Evolutionary conservation across 345 rosid genomes (phyloP), one percentile per base, ranked within the genome.

Genomic region (Hypericum perforatum): DNA sequence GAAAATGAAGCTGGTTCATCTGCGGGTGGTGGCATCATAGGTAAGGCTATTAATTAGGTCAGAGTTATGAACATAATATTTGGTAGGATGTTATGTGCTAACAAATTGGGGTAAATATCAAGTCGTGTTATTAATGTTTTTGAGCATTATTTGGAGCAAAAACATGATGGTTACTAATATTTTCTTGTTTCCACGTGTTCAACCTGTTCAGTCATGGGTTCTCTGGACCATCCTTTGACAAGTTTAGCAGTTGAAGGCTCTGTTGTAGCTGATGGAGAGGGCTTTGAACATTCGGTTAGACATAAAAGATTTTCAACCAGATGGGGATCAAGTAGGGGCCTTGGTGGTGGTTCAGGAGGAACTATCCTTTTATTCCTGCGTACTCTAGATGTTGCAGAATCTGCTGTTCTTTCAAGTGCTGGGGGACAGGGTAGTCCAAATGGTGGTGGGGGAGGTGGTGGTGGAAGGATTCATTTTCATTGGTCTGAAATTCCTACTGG

Each of bases 311-410:
- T 32, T 57, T 44, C 62, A 63, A 36, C 54, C 38, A 54, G 11
- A 12, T 44, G 76, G 57, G 59, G 52, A 50, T 68, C 79, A 42
- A 59, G 12, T 60, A 57, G 74, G 43, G 78, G 73, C 64, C 89
- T 94, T 48, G 99, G 99, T 22, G 99, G 95, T 63, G 99, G 95
- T 61, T 94, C 99, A 43, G 99, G 99, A 46, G 97, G 99, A 73
- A 78, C 92, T 51, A 65, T 94, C 43, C 82, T 94, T 57, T 45
- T 94, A 68, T 94, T 94, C 69, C 58, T 89, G 78, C 81, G 65
- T 11, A 62, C 72, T 6, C 73, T 94, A 63, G 72, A 70, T 69
- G 60, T 89, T 68, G 78, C 73, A 11, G 76, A 75, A 64, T 63
- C 75, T 67, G 86, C 97, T 59, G 14, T 71, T 66, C 87, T 94